Conservation (phyloP, 75 land plant species). For the Pinus taeda region DNA sequence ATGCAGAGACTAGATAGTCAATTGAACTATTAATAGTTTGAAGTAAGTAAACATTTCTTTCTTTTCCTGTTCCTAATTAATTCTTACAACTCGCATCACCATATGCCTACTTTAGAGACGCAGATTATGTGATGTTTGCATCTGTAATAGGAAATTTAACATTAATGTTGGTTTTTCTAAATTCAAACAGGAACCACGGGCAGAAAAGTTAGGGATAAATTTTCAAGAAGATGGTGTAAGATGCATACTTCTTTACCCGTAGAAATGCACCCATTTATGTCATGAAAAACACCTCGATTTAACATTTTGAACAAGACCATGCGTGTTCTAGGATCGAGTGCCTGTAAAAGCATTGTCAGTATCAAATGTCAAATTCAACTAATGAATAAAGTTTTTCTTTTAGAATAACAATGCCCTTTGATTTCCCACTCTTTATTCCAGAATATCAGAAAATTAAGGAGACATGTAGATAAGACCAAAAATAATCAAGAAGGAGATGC, state of each 20-base stretch:
- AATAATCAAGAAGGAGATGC: too few relatives aligned
- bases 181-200: background rate
- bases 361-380: background rate
- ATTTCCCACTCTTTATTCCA: too few relatives aligned
- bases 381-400: background rate
- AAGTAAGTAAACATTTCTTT: background rate
- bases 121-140: background rate
- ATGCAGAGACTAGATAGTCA: background rate
- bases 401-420: background rate
- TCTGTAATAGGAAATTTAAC: background rate
- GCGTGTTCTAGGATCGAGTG: slow-evolving; percentile 91
- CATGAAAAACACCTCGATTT: slow-evolving; percentile 85
- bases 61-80: background rate
- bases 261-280: slow-evolving; percentile 97
- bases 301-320: slow-evolving; percentile 96
- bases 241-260: slow-evolving; percentile 91
- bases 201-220: background rate
- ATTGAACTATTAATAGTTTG: background rate
- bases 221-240: background rate
- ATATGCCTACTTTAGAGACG: background rate
- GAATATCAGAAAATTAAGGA: too few relatives aligned
- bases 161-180: background rate
- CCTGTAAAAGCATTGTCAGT: slow-evolving; percentile 47
- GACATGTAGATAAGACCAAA: too few relatives aligned
- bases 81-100: background rate